A percentile compares a stretch with the other conserved stretches of the same genome.
Conservation (phyloP, 257 asterid species). For the Jacaranda copaia region DNA sequence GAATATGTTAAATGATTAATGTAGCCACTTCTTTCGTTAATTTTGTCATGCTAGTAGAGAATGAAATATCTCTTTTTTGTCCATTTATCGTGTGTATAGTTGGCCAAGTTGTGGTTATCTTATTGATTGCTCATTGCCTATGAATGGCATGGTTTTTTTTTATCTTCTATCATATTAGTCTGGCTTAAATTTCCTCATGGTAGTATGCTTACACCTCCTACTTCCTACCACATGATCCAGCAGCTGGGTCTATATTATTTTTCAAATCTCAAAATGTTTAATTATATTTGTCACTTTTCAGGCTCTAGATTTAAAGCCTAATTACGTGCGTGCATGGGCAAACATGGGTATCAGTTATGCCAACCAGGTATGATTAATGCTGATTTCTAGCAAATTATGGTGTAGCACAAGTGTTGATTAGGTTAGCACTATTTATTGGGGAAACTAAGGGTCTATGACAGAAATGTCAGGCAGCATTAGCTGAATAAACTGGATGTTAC, state of each 20-base stretch:
- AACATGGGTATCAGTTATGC: conserved; percentile 99
- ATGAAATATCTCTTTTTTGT: not conserved
- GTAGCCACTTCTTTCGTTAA: not conserved
- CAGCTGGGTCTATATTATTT: conserved; percentile 20
- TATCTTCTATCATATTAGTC: not conserved
- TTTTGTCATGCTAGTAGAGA: conserved; percentile 1
- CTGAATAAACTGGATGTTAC: conserved; percentile 2
- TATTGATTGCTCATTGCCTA: not conserved
- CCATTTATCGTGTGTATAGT: conserved; percentile 3
- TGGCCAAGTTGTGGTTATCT: not conserved
- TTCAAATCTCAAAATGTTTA: conserved; percentile 23
- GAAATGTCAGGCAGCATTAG: conserved; percentile 17
- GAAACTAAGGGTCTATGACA: conserved; percentile 7
- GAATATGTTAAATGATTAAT: not conserved
- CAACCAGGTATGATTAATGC: conserved; percentile 75
- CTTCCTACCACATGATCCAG: conserved; percentile 18
- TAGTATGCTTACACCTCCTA: conserved; percentile 8
- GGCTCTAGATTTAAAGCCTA: conserved; percentile 98
- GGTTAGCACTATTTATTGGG: conserved; percentile 20
- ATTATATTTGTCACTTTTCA: conserved; percentile 45
- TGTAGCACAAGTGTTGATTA: not conserved
- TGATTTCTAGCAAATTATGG: conserved; percentile 22
- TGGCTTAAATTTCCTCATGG: not conserved
- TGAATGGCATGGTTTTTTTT: conserved; percentile 5
- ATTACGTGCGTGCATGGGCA: conserved; percentile 99